Base-by-base conservation (phyloP, 2,329 filamentous ascomycete genomes). In the Penicillium sclerotigenum region DNA sequence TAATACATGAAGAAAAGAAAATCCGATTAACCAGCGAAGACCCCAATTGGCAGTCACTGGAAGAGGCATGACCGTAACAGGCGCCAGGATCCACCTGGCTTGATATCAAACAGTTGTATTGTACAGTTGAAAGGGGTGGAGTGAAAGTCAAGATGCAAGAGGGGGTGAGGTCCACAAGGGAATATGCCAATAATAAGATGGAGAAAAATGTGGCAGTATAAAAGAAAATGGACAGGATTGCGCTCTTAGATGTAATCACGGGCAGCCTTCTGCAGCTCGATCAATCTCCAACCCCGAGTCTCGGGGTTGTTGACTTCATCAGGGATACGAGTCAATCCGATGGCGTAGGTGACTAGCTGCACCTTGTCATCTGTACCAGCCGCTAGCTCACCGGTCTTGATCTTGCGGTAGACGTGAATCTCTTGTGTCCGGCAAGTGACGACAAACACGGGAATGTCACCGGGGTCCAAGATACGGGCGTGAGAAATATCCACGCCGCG, bases 291-390 rank as follows among this genome's bases (percentile, higher is more conserved):
- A 31, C 94, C 94, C 70, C 92, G 84, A 11, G 94, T 99, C 79
- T 99, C 94, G 2, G 91, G 90, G 75, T 99, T 97, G 80, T 87
- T 93, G 65, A 97, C 93, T 66, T 99, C 94, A 72, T 99, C 94
- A 2, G 94, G 87, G 58, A 96, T 86, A 63, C 94, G 83, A 4
- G 94, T 99, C 58, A 99, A 89, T 67, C 94, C 94, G 65, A 99
- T 97, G 61, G 93, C 94, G 71, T 99, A 99, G 2, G 94, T 97
- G 64, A 99, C 94, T 65, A 96, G 87, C 77, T 99, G 94, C 24
- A 99, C 94, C 78, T 92, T 95, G 77, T 99, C 94, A 76, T 99
- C 94, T 91, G 97, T 97, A 41, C 94, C 94, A 13, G 93, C 93
- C 3, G 93, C 92, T 46, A 99, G 84, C 74, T 97, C 82, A 61